Evolutionary conservation across 176 grass and related monocot genomes (phyloP), one percentile per base, ranked within the genome.

Genomic region (Oryza glaberrima): DNA sequence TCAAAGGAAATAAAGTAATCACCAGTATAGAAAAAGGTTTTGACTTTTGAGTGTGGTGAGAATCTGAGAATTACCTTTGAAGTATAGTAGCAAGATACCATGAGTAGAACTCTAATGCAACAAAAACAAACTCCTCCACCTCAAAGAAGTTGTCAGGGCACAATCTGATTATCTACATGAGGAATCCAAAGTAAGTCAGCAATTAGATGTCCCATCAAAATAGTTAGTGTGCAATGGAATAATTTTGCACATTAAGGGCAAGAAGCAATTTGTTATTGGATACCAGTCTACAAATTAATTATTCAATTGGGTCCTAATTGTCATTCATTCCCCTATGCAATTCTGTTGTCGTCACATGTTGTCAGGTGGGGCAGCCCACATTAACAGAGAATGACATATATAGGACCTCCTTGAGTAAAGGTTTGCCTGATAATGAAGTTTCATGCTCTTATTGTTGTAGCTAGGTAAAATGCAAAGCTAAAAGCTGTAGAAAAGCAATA

Each of bases 111-210:
- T 94, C 91, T 76, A 90, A 89, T 78, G 86, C 81, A 90, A 83
- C 64, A 80, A 85, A 73, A 77, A 86, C 67, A 36, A 98, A 98
- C n/a, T 75, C 70, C 46, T 96, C 91, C n/a, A 83, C 77, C 82
- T 94, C 88, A 92, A 94, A 89, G 77, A 89, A 96, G 22, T 68
- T 86, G 76, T 96, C 90, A 77, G 96, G 96, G 78, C 93, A 98
- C 7, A 84, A 51, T 81, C 91, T 85, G 44, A 94, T 85, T 82
- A 98, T 88, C 96, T 98, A 84, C 83, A 83, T 10, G 36, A 89
- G 32, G 61, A 86, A 81, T 76, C 28, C 82, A 44, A 41, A 79
- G 60, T 85, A 81, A 85, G 77, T 17, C 25, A 71, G 38, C 9
- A 60, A 64, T 81, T 28, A 58, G 49, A 40, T 75, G 20, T 23